Base-by-base conservation (phyloP, 2,329 filamentous ascomycete species). In the Fusarium pseudograminearum region DNA sequence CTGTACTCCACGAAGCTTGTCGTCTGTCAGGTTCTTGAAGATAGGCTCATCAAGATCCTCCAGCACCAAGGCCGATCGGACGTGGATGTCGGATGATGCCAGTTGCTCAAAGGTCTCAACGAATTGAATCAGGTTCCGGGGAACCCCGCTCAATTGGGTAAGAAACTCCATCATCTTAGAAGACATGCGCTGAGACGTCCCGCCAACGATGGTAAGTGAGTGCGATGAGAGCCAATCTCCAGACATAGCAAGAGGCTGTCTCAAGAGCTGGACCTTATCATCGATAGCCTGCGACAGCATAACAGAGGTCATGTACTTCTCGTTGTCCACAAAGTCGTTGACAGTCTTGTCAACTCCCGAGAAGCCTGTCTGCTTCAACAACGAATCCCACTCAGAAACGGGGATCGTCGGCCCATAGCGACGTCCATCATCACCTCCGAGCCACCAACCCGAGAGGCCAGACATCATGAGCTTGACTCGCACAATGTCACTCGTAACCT, bases 391-490 rank as follows among this genome's bases (percentile, higher is more conserved):
- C 15, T 44, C 30, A 30, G 55, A 44, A 2, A 57, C 55, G 1
- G 36, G 55, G n/a, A 57, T 57, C 0, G 55, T 57, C 3, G 55
- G 55, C 5, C 55, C 47, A 7, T 57, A 57, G 28, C 55, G 55
- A 12, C 55, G 55, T 30, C 54, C 59, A 45, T 58, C 54, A 5
- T 62, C 46, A 33, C 41, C 54, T 4, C 54, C 59, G 0, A 59
- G 46, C 59, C 59, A 64, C 61, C 61, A 60, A 1, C 61, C 61
- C 3, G 59, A 58, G 7, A 62, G 46, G 16, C 50, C 57, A 5
- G 50, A 62, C 59, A 62, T 62, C 45, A 59, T 58, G 20, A 59
- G 56, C 12, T 50, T 48, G 15, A 51, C 50, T 3, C 57, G 42
- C 4, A 60, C 48, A 8, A 60, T 63, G 5, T 54, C 58, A 34